Evolutionary conservation across 2,329 filamentous ascomycete species (phyloP).

Genomic region (Exserohilum turcica): DNA sequence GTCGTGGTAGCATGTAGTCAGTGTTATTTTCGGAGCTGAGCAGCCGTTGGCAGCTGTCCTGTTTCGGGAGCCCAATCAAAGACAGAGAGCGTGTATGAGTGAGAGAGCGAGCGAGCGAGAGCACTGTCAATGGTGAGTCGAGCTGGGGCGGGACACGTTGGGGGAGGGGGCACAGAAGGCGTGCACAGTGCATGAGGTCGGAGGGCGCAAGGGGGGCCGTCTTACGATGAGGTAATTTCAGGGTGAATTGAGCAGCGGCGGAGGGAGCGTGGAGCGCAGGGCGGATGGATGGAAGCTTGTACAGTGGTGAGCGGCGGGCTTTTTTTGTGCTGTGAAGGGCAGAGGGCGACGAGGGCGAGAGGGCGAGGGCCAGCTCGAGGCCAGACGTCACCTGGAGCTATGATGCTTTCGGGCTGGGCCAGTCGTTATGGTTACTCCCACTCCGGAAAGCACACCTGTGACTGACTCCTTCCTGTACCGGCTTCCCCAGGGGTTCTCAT

Average conservation of each 20-base stretch:
- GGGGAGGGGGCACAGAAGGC: too few relatives aligned
- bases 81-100: too few relatives aligned
- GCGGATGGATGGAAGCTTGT: slow-evolving; percentile 1
- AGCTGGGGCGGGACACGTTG: too few relatives aligned
- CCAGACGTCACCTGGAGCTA: slow-evolving; percentile 25
- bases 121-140: too few relatives aligned
- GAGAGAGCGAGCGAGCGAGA: too few relatives aligned
- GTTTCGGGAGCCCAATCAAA: too few relatives aligned
- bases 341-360: background rate
- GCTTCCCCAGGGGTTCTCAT: slow-evolving; percentile 13
- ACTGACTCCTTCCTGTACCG: slow-evolving; percentile 9
- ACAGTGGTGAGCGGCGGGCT: slow-evolving; percentile 1
- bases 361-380: slow-evolving; percentile 8
- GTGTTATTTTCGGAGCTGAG: background rate
- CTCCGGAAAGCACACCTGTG: slow-evolving; percentile 11
- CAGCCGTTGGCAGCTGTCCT: too few relatives aligned
- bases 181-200: background rate
- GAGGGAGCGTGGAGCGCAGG: too few relatives aligned
- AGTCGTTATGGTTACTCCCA: slow-evolving; percentile 23
- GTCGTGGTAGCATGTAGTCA: background rate
- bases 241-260: slow-evolving; percentile 1
- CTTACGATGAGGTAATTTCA: slow-evolving; percentile 4
- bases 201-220: background rate
- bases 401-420: slow-evolving; percentile 16
- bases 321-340: slow-evolving; percentile 11